Evolutionary conservation across 1,284 basidiomycete species (phyloP).

Genomic region (Cutaneotrichosporon curvatum): DNA sequence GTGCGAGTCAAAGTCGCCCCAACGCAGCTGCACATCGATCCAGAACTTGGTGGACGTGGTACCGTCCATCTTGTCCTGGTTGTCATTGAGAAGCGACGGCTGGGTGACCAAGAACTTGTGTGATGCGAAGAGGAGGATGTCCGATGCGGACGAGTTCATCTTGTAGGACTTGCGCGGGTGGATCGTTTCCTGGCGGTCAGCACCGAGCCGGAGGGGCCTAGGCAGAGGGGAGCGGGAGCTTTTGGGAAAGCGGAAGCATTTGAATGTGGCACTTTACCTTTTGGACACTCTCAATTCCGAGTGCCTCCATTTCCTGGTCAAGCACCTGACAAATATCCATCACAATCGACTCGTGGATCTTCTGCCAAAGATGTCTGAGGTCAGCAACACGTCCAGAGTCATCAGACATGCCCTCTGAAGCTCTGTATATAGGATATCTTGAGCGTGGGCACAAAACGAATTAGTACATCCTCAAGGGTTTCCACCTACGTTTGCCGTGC

Average conservation of each 20-base stretch:
- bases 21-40: conserved; percentile 95
- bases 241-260: too few relatives aligned
- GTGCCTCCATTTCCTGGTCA: conserved; percentile 95
- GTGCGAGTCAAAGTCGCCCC: conserved; percentile 99
- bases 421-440: neutral
- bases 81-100: conserved; percentile 91
- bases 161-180: conserved; percentile 98
- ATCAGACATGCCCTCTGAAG: too few relatives aligned
- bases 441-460: conserved; percentile 1
- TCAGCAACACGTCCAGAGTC: neutral
- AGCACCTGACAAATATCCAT: conserved; percentile 99
- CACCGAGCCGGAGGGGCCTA: too few relatives aligned
- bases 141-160: conserved; percentile 93
- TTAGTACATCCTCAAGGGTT: too few relatives aligned
- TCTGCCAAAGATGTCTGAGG: conserved; percentile 75
- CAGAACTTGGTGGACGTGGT: conserved; percentile 98
- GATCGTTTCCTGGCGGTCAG: too few relatives aligned
- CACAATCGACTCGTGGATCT: conserved; percentile 66
- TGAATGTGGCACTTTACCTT: conserved; percentile 54
- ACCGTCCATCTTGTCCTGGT: conserved; percentile 92
- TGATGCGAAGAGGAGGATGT: conserved; percentile 93
- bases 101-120: conserved; percentile 99
- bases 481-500: conserved; percentile 99
- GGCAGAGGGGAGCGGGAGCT: too few relatives aligned
- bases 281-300: conserved; percentile 98